A percentile compares a stretch with the other conserved stretches of the same genome.
These are phyloP conservation scores for Arabis alpina DNA, from an alignment of 345 rosid genomes.

Conservation along the genomic window DNA sequence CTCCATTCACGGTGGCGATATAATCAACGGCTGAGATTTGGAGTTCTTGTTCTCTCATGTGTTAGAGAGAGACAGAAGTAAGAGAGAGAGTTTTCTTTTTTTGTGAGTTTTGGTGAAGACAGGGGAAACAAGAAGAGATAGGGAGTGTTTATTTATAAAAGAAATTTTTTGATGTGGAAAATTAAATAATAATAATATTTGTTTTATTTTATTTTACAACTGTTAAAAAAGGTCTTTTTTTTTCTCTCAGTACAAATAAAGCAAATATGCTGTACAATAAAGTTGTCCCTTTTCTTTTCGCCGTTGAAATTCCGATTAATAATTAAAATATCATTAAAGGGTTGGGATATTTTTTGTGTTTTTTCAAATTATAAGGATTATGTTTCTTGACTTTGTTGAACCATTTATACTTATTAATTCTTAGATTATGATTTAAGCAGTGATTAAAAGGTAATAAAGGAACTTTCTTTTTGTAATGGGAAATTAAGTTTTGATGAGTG, in stretches of 20 bases:
- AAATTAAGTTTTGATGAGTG: background rate
- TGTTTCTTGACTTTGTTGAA: slow-evolving; percentile 30
- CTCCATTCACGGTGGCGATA: slow-evolving; percentile 57
- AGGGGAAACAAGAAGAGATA: slow-evolving; percentile 8
- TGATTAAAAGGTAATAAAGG: background rate
- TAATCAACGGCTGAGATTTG: slow-evolving; percentile 48
- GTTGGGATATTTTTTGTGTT: background rate
- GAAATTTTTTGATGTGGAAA: background rate
- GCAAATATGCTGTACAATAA: slow-evolving; percentile 47
- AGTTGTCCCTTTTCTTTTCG: slow-evolving; percentile 41
- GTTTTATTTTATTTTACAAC: slow-evolving; percentile 26
- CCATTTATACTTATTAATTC: slow-evolving; percentile 1
- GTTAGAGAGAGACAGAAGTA: slow-evolving; percentile 13
- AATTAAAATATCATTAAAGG: slow-evolving; percentile 28
- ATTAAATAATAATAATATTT: too few relatives aligned
- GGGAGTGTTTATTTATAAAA: slow-evolving; percentile 45
- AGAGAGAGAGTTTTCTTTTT: slow-evolving; percentile 1
- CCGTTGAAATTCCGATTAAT: slow-evolving; percentile 21
- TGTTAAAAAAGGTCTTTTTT: slow-evolving; percentile 24
- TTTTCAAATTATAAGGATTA: slow-evolving; percentile 23
- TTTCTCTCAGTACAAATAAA: slow-evolving; percentile 33
- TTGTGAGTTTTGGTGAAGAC: slow-evolving; percentile 23
- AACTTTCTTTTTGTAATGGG: background rate
- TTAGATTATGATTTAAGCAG: background rate
- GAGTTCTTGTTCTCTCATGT: slow-evolving; percentile 37